phyloP scores from a whole-genome alignment of 179 eudicot genomes.

The Patellifolia procumbens region DNA sequence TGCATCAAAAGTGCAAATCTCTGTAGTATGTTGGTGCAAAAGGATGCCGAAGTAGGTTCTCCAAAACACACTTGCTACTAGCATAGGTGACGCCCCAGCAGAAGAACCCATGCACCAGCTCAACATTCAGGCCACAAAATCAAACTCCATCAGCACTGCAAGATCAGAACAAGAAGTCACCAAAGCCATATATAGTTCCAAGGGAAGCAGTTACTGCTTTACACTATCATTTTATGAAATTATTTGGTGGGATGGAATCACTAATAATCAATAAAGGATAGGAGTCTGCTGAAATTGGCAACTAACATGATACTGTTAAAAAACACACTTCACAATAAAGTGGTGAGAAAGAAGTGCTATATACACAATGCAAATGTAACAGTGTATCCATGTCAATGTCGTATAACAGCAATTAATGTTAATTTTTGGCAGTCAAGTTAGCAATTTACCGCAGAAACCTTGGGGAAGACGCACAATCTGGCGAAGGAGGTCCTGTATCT shows the following conservation, averaged over 20 bases:
- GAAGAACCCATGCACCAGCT: not conserved
- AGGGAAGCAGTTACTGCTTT: not conserved
- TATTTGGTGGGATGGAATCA: not conserved
- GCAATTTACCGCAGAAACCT: constrained; percentile 27
- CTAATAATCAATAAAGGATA: not conserved
- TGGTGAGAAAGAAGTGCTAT: not conserved
- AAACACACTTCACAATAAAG: not conserved
- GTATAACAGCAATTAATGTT: not conserved
- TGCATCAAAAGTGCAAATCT: not conserved
- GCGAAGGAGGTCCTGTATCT: constrained; percentile 42
- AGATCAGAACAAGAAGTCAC: not conserved
- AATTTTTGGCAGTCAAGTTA: not conserved
- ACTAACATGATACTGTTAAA: not conserved
- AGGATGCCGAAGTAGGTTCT: constrained; percentile 6
- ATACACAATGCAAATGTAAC: not conserved
- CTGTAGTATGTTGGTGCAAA: not conserved
- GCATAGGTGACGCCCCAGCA: constrained; percentile 17
- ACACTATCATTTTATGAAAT: not conserved
- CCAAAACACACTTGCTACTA: constrained; percentile 6
- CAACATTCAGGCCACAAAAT: constrained; percentile 8
- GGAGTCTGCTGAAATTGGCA: not conserved
- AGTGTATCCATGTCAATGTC: not conserved
- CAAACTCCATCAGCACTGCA: constrained; percentile 22
- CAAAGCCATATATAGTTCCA: not conserved
- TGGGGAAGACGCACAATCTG: constrained; percentile 39